Evolutionary conservation across 2,329 filamentous ascomycete genomes (phyloP).

Genomic region (Ampelomyces quisqualis): DNA sequence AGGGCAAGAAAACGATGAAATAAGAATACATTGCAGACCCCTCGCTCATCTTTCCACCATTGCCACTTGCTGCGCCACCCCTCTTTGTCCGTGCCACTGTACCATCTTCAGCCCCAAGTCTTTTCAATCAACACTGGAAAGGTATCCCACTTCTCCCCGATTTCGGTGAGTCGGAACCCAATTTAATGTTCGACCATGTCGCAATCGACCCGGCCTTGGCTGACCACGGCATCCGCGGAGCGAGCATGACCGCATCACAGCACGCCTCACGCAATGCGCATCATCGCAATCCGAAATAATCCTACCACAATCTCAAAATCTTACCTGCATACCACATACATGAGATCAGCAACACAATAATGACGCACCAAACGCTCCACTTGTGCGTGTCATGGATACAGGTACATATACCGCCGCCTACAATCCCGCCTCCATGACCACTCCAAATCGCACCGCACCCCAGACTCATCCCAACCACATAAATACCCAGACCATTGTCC

Average conservation of each 20-base stretch:
- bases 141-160: too few species aligned
- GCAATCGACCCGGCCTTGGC: too few species aligned
- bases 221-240: too few species aligned
- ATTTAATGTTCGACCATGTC: neutral
- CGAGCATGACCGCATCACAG: slow-evolving; percentile 9
- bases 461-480: too few species aligned
- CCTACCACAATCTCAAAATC: neutral
- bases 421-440: too few species aligned
- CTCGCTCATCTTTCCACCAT: neutral
- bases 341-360: neutral
- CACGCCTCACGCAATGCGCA: neutral
- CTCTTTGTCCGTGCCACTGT: too few species aligned
- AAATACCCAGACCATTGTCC: neutral
- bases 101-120: too few species aligned
- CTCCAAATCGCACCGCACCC: too few species aligned
- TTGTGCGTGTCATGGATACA: neutral
- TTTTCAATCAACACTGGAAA: too few species aligned
- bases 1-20: slow-evolving; percentile 1
- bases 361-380: neutral
- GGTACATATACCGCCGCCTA: slow-evolving; percentile 5
- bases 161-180: slow-evolving; percentile 1
- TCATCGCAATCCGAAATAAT: slow-evolving; percentile 1
- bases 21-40: neutral
- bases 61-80: too few species aligned
- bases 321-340: neutral